A percentile compares a stretch with the other conserved stretches of the same genome.
Conservation (phyloP, 73 alveolate genomes). For the Paraurostyla sp. region DNA sequence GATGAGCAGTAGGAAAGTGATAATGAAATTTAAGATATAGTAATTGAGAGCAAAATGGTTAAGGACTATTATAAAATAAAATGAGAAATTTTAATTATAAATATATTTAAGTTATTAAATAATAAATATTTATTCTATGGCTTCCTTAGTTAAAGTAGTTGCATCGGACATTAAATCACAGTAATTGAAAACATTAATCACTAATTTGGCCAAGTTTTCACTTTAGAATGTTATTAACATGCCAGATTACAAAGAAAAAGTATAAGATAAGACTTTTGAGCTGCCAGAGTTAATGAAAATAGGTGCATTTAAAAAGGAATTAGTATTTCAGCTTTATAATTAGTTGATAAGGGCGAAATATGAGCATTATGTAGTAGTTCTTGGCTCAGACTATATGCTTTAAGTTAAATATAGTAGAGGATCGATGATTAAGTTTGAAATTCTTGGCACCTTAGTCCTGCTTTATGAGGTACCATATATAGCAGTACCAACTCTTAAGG, state of each 20-base stretch:
- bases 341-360: neutral
- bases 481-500: conserved; percentile 51
- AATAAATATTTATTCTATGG: neutral
- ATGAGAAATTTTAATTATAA: neutral
- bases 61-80: too few species aligned
- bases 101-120: neutral
- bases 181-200: neutral
- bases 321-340: neutral
- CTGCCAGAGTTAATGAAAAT: conserved; percentile 1
- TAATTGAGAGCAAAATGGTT: too few species aligned
- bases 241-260: neutral
- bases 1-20: too few species aligned
- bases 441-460: neutral
- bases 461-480: conserved; percentile 48
- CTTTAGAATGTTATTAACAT: conserved; percentile 6
- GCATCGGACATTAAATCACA: neutral
- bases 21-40: too few species aligned
- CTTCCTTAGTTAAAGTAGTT: neutral
- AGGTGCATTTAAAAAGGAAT: conserved; percentile 19
- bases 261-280: conserved; percentile 1
- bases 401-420: conserved; percentile 49
- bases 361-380: conserved; percentile 34
- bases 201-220: neutral
- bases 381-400: conserved; percentile 35
- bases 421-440: conserved; percentile 7